These are phyloP conservation scores for Rasamsonia emersonii DNA, from an alignment of 2,329 filamentous ascomycete genomes.

Conservation along the genomic window DNA sequence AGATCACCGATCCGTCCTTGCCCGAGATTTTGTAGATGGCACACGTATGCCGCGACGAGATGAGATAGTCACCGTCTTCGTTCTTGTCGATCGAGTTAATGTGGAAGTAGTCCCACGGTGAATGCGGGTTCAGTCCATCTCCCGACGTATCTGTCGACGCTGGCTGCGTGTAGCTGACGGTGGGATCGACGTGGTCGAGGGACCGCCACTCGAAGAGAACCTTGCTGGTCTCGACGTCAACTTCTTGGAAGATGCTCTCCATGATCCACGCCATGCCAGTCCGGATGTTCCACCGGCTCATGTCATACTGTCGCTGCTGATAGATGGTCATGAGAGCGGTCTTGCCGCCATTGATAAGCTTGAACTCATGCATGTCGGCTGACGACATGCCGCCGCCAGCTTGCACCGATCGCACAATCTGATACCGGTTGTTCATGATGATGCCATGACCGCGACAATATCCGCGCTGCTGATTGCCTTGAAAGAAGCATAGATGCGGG, in stretches of 20 bases:
- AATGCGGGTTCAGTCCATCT: constrained; percentile 37
- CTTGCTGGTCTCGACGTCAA: constrained; percentile 41
- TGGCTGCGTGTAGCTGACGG: constrained; percentile 39
- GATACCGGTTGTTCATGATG: constrained; percentile 44
- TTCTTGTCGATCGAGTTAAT: constrained; percentile 38
- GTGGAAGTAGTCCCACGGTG: constrained; percentile 39
- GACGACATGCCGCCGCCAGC: constrained; percentile 32
- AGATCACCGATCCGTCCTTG: constrained; percentile 29
- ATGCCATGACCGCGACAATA: constrained; percentile 45
- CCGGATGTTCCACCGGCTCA: constrained; percentile 35
- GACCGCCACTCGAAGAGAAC: constrained; percentile 44
- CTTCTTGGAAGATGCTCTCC: constrained; percentile 46
- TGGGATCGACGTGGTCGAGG: constrained; percentile 42
- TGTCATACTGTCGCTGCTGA: constrained; percentile 38
- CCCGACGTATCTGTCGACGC: constrained; percentile 38
- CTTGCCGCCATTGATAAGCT: constrained; percentile 37
- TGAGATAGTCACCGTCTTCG: constrained; percentile 31
- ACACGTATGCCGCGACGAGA: constrained; percentile 33
- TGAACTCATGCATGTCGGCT: constrained; percentile 48
- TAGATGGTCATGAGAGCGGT: constrained; percentile 34
- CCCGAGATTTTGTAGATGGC: constrained; percentile 35
- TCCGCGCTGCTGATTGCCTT: constrained; percentile 43
- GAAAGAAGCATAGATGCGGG: constrained; percentile 46
- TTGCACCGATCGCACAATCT: constrained; percentile 40
- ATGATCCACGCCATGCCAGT: constrained; percentile 44